Percentiles rank a stretch among this genome's conserved stretches.
phyloP scores from a whole-genome alignment of 1,284 basidiomycete species.

The Athelia psychrophila region DNA sequence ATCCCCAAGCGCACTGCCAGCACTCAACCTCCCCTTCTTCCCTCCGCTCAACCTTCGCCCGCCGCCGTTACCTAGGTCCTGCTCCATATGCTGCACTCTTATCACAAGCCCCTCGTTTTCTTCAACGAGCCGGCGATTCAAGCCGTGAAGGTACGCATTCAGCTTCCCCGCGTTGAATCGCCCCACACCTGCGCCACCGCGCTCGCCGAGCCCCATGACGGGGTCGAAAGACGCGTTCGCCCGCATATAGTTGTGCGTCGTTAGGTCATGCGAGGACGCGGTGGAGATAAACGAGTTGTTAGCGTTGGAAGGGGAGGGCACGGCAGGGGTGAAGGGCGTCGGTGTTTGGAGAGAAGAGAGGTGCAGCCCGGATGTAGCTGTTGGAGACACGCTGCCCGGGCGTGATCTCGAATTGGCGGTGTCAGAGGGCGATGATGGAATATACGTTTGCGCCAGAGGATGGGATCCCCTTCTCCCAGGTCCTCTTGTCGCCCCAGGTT shows the following conservation, averaged over 20 bases:
- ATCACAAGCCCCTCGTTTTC: slow-evolving; percentile 70
- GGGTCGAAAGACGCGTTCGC: slow-evolving; percentile 85
- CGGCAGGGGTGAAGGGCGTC: slow-evolving; percentile 12
- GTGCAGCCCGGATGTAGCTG: slow-evolving; percentile 13
- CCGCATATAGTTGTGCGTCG: slow-evolving; percentile 59
- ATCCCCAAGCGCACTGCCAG: slow-evolving; percentile 47
- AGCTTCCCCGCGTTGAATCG: slow-evolving; percentile 81
- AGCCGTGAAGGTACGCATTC: slow-evolving; percentile 77
- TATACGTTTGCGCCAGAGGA: slow-evolving; percentile 52
- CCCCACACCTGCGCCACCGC: slow-evolving; percentile 51
- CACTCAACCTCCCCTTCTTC: slow-evolving; percentile 44
- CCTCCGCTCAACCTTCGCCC: slow-evolving; percentile 25
- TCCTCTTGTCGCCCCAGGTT: slow-evolving; percentile 16
- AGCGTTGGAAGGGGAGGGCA: slow-evolving; percentile 35
- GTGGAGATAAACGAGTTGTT: slow-evolving; percentile 71
- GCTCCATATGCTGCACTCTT: slow-evolving; percentile 47
- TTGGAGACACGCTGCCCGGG: not conserved
- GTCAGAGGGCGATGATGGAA: slow-evolving; percentile 26
- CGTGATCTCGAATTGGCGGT: not conserved
- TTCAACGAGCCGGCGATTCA: slow-evolving; percentile 77
- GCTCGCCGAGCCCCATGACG: slow-evolving; percentile 66
- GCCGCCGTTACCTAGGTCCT: slow-evolving; percentile 33
- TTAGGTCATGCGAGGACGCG: slow-evolving; percentile 81
- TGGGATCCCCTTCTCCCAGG: slow-evolving; percentile 43
- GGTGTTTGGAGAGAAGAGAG: slow-evolving; percentile 10